Evolutionary conservation across 2,329 filamentous ascomycete genomes (phyloP).

Genomic region (Colletotrichum paranaense): DNA sequence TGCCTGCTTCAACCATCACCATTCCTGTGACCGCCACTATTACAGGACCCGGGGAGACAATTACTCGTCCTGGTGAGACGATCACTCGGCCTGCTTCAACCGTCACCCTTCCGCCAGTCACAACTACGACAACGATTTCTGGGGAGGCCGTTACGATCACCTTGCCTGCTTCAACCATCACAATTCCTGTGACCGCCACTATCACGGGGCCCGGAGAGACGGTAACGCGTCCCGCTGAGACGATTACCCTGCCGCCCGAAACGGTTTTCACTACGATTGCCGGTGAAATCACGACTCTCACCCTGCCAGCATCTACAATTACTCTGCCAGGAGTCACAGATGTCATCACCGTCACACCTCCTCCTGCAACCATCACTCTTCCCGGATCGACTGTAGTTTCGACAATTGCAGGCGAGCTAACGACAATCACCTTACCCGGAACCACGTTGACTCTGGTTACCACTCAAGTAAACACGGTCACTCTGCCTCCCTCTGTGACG

Average conservation of each 20-base stretch:
- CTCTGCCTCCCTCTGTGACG: slow-evolving; percentile 36
- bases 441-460: slow-evolving; percentile 24
- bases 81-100: too few relatives aligned
- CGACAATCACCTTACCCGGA: slow-evolving; percentile 27
- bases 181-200: slow-evolving; percentile 38
- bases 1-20: slow-evolving; percentile 30
- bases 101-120: slow-evolving; percentile 21
- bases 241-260: slow-evolving; percentile 37
- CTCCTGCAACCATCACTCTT: slow-evolving; percentile 18
- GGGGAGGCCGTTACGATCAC: slow-evolving; percentile 1
- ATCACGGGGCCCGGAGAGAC: slow-evolving; percentile 35
- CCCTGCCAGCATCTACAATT: slow-evolving; percentile 8
- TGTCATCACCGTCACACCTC: background rate
- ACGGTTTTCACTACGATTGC: slow-evolving; percentile 43
- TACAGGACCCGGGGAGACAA: slow-evolving; percentile 25
- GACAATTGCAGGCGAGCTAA: slow-evolving; percentile 38
- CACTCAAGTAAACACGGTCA: slow-evolving; percentile 27
- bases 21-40: slow-evolving; percentile 39
- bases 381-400: slow-evolving; percentile 38
- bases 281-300: slow-evolving; percentile 38
- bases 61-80: too few relatives aligned
- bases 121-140: background rate
- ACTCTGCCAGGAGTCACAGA: too few relatives aligned
- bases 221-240: too few relatives aligned
- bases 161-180: slow-evolving; percentile 30